Evolutionary conservation across 108 stramenopile species (phyloP), one percentile per base, ranked within the genome.

Genomic region (Bacterosira constricta): DNA sequence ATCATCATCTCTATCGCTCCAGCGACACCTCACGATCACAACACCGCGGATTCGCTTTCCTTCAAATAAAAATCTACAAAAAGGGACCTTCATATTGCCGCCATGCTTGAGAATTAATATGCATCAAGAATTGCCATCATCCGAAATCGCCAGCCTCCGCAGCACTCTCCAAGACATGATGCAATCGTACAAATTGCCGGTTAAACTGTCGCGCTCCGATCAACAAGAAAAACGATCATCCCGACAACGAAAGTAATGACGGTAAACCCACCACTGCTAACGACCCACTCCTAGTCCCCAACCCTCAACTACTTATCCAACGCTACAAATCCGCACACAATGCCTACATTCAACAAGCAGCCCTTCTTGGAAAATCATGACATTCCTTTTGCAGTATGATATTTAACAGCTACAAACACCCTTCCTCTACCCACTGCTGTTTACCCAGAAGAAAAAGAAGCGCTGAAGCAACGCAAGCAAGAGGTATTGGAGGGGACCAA

Each of bases 311-410:
- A 42, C 50, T n/a, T n/a, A n/a, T 80, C 51, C 54, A 44, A 53
- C 71, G 81, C 1, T 85, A 85, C 73, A 74, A 71, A 41, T 12
- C 65, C 23, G 84, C 81, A 15, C 84, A 75, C 6, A 64, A 82
- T 13, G 55, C 72, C 26, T 85, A 85, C 73, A 54, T 85, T 56
- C 57, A 69, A 35, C 69, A 52, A 10, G 74, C n/a, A n/a, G n/a
- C n/a, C n/a, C n/a, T n/a, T n/a, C n/a, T n/a, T n/a, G n/a, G n/a
- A n/a, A n/a, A n/a, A n/a, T n/a, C n/a, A n/a, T n/a, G n/a, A n/a
- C n/a, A n/a, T n/a, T n/a, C n/a, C n/a, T n/a, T n/a, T n/a, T n/a
- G n/a, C n/a, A n/a, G n/a, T n/a, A n/a, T n/a, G n/a, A n/a, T n/a
- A n/a, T n/a, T n/a, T n/a, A n/a, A n/a, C 55, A 0, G 20, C 18